Conservation (phyloP, 1,284 basidiomycete genomes). For the Moesziomyces parantarcticus region DNA sequence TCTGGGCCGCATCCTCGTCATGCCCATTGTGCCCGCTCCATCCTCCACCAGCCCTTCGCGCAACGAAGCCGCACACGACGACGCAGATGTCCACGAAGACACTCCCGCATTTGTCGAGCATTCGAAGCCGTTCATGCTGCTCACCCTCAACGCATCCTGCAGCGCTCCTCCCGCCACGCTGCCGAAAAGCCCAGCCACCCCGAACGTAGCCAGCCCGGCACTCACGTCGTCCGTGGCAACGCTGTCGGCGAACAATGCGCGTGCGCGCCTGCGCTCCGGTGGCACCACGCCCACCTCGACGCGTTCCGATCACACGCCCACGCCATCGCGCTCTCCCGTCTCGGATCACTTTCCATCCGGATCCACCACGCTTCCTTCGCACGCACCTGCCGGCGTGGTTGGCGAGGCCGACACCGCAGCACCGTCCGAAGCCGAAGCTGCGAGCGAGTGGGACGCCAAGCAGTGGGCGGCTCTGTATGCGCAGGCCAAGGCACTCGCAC, state of each 20-base stretch:
- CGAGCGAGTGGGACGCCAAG: conserved; percentile 13
- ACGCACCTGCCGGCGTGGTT: neutral
- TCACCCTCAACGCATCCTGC: conserved; percentile 35
- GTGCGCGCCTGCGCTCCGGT: conserved; percentile 31
- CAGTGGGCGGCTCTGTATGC: conserved; percentile 35
- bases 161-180: neutral
- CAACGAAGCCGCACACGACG: conserved; percentile 8
- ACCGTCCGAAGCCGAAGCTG: neutral
- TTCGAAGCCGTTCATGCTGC: conserved; percentile 40
- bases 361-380: neutral
- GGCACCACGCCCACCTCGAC: conserved; percentile 34
- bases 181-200: conserved; percentile 4
- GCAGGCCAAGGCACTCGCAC: conserved; percentile 40
- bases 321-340: conserved; percentile 28
- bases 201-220: conserved; percentile 6
- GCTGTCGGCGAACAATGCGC: conserved; percentile 19
- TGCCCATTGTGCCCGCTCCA: conserved; percentile 28
- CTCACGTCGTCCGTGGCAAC: conserved; percentile 25
- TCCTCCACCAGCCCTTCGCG: conserved; percentile 8
- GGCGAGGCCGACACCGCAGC: neutral
- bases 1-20: conserved; percentile 31
- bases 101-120: neutral
- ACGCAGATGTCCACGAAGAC: conserved; percentile 13
- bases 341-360: conserved; percentile 29
- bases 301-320: conserved; percentile 16